Percentiles rank a stretch among this genome's conserved stretches.
These are phyloP conservation scores for Sporobolus alterniflorus DNA, from an alignment of 202 grass and related monocot genomes.

Conservation along the genomic window DNA sequence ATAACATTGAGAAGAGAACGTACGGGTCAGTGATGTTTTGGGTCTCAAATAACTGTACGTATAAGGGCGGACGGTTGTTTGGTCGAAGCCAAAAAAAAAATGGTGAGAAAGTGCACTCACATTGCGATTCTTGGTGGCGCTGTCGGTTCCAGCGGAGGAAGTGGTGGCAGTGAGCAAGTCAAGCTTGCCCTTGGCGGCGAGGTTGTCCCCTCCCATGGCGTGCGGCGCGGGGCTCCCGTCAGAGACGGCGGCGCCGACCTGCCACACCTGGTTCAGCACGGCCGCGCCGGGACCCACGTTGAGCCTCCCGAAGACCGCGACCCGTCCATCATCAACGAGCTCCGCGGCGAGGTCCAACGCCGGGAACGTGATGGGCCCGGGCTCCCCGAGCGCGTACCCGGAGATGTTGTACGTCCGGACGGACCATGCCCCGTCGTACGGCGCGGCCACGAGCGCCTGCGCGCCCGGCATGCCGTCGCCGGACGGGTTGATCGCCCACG, in stretches of 20 bases:
- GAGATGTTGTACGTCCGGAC: constrained; percentile 63
- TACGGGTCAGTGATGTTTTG: not conserved
- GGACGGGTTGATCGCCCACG: constrained; percentile 74
- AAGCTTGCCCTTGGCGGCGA: constrained; percentile 53
- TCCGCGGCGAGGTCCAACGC: constrained; percentile 60
- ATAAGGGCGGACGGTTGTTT: not conserved
- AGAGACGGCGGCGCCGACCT: constrained; percentile 58
- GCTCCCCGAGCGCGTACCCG: constrained; percentile 17
- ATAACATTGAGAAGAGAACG: constrained; percentile 6
- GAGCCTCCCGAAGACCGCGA: constrained; percentile 56
- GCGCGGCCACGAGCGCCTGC: constrained; percentile 69
- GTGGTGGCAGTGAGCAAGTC: constrained; percentile 53
- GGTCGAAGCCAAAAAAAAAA: not conserved
- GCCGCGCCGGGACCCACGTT: constrained; percentile 19
- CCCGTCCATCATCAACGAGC: constrained; percentile 46
- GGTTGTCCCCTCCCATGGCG: constrained; percentile 49
- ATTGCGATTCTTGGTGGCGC: constrained; percentile 42
- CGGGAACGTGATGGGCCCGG: constrained; percentile 58
- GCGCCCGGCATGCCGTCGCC: constrained; percentile 52
- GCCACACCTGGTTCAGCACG: constrained; percentile 77
- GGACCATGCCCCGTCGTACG: constrained; percentile 11
- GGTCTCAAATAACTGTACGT: too few species aligned
- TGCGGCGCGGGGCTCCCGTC: constrained; percentile 50
- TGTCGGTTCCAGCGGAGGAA: not conserved
- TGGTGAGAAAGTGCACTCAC: constrained; percentile 37